These are phyloP conservation scores for Chytridium lagenaria DNA, from an alignment of 371 early-diverging fungal genomes.

Conservation along the genomic window DNA sequence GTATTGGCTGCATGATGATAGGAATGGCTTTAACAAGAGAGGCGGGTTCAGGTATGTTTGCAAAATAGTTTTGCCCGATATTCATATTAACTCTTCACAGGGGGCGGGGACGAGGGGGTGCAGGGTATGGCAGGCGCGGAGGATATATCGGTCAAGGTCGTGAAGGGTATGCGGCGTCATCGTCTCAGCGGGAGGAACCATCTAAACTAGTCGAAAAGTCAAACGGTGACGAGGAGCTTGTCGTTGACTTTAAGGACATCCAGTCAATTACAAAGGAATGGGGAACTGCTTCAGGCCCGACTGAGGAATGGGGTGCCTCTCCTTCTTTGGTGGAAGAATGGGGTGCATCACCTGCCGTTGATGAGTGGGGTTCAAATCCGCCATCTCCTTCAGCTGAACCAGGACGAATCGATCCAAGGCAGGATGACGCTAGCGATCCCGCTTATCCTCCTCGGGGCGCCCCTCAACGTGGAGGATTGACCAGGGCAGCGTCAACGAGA, in stretches of 20 bases:
- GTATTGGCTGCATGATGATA: conserved; percentile 1
- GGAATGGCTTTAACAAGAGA: neutral
- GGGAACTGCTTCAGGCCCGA: neutral
- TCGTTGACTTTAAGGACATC: neutral
- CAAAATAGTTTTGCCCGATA: neutral
- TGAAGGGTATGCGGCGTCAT: too few species aligned
- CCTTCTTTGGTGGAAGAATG: too few species aligned
- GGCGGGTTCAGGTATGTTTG: neutral
- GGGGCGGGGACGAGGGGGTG: neutral
- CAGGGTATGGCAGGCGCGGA: neutral
- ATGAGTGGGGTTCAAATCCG: too few species aligned
- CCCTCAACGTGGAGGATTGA: neutral
- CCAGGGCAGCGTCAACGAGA: neutral
- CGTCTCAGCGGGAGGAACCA: too few species aligned
- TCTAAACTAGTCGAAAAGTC: too few species aligned
- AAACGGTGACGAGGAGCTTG: neutral
- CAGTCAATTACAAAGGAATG: neutral
- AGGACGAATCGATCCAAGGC: too few species aligned
- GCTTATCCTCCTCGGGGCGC: too few species aligned
- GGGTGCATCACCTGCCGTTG: too few species aligned
- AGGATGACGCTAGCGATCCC: too few species aligned
- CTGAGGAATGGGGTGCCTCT: neutral
- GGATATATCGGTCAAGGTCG: too few species aligned
- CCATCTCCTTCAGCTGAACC: too few species aligned
- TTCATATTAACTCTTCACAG: conserved; percentile 1